These are phyloP conservation scores for Nothophaeocryptopus gaeumannii DNA, from an alignment of 2,329 filamentous ascomycete species.

Conservation along the genomic window DNA sequence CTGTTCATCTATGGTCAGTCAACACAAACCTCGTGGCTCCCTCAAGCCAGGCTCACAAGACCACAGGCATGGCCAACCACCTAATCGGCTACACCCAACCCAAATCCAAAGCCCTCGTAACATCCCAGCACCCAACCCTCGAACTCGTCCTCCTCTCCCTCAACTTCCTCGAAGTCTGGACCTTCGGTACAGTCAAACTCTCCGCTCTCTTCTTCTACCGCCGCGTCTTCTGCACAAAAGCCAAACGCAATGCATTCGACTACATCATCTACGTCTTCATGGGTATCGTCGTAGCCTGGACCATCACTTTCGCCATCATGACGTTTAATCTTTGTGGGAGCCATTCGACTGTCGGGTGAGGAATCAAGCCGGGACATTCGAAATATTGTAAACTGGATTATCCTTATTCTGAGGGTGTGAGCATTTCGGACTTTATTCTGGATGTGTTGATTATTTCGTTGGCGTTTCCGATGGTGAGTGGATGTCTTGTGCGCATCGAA, in stretches of 20 bases:
- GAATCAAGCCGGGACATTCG: neutral
- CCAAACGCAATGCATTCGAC: neutral
- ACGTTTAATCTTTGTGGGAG: slow-evolving; percentile 3
- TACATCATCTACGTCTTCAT: slow-evolving; percentile 1
- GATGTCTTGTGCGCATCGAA: neutral
- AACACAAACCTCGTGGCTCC: neutral
- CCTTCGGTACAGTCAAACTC: slow-evolving; percentile 9
- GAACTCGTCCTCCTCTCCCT: slow-evolving; percentile 4
- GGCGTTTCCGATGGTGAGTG: slow-evolving; percentile 6
- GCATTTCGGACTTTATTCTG: slow-evolving; percentile 7
- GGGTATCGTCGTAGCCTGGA: slow-evolving; percentile 6
- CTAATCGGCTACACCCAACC: slow-evolving; percentile 2
- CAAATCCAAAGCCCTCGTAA: neutral
- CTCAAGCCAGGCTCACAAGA: too few relatives aligned
- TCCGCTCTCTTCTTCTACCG: slow-evolving; percentile 9
- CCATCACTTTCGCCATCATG: slow-evolving; percentile 1
- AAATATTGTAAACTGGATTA: slow-evolving; percentile 1
- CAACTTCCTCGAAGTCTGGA: slow-evolving; percentile 1
- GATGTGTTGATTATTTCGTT: slow-evolving; percentile 1
- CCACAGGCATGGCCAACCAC: neutral
- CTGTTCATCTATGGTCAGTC: neutral
- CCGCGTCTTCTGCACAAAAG: slow-evolving; percentile 6
- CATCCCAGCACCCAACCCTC: neutral
- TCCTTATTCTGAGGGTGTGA: neutral
- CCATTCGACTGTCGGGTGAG: slow-evolving; percentile 3